These are phyloP conservation scores for Poa annua DNA, from an alignment of 176 grass and related monocot genomes.

Conservation along the genomic window DNA sequence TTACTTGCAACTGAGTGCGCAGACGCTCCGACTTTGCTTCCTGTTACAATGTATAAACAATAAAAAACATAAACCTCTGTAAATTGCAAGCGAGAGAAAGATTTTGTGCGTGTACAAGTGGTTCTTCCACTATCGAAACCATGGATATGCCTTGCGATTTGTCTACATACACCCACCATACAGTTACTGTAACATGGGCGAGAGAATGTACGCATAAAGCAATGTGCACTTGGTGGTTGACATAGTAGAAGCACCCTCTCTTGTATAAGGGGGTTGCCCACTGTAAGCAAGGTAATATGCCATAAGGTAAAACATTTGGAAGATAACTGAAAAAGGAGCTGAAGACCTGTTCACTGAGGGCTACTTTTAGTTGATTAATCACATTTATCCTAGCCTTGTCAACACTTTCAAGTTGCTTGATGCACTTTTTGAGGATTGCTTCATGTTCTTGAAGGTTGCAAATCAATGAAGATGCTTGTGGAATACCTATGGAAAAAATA, in stretches of 20 bases:
- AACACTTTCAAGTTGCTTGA: constrained; percentile 72
- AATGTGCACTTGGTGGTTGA: constrained; percentile 6
- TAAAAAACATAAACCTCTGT: constrained; percentile 33
- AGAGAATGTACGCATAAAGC: constrained; percentile 1
- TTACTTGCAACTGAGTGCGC: constrained; percentile 77
- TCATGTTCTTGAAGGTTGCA: constrained; percentile 70
- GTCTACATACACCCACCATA: background rate
- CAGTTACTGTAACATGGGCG: constrained; percentile 1
- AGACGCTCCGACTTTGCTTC: constrained; percentile 69
- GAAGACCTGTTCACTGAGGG: constrained; percentile 78
- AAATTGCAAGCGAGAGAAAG: constrained; percentile 6
- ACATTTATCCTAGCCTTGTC: constrained; percentile 52
- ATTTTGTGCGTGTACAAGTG: background rate
- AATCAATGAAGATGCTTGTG: constrained; percentile 59
- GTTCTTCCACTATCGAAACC: background rate
- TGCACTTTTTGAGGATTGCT: constrained; percentile 63
- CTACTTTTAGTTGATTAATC: constrained; percentile 80
- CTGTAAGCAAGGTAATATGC: background rate
- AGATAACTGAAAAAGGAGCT: constrained; percentile 36
- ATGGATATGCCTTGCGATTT: constrained; percentile 10
- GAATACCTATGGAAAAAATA: constrained; percentile 62
- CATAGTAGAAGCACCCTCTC: constrained; percentile 8
- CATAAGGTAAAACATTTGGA: constrained; percentile 20
- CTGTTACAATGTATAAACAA: constrained; percentile 50
- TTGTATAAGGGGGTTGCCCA: background rate